phyloP scores from a whole-genome alignment of 331 rosid species.

The Quercus tomentella region DNA sequence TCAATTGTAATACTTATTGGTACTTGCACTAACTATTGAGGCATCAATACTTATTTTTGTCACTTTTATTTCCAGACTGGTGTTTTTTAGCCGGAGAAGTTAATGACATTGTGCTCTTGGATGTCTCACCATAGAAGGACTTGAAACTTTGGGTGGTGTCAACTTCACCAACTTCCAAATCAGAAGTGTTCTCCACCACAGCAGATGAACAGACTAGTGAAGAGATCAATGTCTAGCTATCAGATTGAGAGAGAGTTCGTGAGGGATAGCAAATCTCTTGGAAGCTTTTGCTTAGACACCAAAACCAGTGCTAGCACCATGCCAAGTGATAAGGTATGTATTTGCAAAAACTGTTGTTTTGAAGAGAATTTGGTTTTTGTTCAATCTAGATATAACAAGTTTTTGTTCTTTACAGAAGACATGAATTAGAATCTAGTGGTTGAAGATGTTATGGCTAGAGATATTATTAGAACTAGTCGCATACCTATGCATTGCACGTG shows the following conservation, averaged over 20 bases:
- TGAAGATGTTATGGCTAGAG: not conserved
- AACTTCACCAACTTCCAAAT: constrained; percentile 51
- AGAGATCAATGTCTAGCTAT: constrained; percentile 42
- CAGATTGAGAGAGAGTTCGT: constrained; percentile 64
- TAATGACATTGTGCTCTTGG: constrained; percentile 59
- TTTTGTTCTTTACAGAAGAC: not conserved
- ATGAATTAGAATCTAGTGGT: not conserved
- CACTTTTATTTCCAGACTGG: constrained; percentile 35
- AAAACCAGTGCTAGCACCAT: constrained; percentile 64
- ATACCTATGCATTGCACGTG: too few species aligned
- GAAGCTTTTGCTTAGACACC: constrained; percentile 60
- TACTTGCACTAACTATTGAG: not conserved
- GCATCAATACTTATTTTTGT: not conserved
- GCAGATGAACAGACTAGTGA: constrained; percentile 73
- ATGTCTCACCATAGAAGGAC: constrained; percentile 63
- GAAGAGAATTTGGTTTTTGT: not conserved
- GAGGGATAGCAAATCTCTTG: constrained; percentile 62
- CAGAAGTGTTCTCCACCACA: constrained; percentile 60
- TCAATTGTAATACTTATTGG: not conserved
- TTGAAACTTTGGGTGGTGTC: constrained; percentile 69
- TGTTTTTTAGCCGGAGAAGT: constrained; percentile 60
- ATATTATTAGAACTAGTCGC: not conserved
- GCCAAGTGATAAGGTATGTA: constrained; percentile 55
- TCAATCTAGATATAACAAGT: not conserved
- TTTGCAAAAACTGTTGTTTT: not conserved